phyloP scores from a whole-genome alignment of 352 stramenopile species.

The Globisporangium splendens region DNA sequence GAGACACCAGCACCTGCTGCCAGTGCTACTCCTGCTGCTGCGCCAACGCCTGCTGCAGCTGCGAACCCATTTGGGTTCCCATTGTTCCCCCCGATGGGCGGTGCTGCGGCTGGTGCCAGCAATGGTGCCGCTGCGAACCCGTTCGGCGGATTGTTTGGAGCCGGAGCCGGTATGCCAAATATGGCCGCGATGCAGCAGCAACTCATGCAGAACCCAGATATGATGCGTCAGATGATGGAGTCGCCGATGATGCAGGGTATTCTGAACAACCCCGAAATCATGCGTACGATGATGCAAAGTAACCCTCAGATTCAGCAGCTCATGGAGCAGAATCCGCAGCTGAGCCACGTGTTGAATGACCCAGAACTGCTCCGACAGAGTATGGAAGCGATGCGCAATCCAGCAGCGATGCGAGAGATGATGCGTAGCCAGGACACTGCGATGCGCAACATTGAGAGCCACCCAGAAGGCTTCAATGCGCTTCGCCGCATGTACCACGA shows the following conservation, averaged over 20 bases:
- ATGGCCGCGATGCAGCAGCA: constrained; percentile 87
- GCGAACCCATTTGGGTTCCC: constrained; percentile 56
- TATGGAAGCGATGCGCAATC: constrained; percentile 98
- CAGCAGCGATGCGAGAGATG: constrained; percentile 93
- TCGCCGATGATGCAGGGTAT: constrained; percentile 91
- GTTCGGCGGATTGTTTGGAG: constrained; percentile 55
- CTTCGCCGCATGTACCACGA: constrained; percentile 93
- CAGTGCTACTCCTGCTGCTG: constrained; percentile 15
- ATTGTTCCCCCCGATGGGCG: constrained; percentile 30
- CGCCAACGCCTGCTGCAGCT: constrained; percentile 13
- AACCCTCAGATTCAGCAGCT: constrained; percentile 96
- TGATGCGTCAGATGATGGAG: constrained; percentile 88
- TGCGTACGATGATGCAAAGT: constrained; percentile 93
- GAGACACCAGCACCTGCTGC: constrained; percentile 10
- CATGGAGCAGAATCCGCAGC: constrained; percentile 94
- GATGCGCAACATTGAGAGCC: constrained; percentile 96
- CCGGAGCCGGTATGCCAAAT: constrained; percentile 39
- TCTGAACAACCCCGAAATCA: constrained; percentile 95
- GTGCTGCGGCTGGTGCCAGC: constrained; percentile 8
- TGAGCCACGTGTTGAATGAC: constrained; percentile 95
- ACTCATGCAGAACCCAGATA: constrained; percentile 86
- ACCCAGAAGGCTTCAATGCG: constrained; percentile 96
- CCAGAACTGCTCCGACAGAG: constrained; percentile 92
- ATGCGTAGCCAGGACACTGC: constrained; percentile 97
- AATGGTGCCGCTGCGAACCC: constrained; percentile 31